These are phyloP conservation scores for Phaeoacremonium minimum DNA, from an alignment of 2,329 filamentous ascomycete genomes.

Conservation along the genomic window DNA sequence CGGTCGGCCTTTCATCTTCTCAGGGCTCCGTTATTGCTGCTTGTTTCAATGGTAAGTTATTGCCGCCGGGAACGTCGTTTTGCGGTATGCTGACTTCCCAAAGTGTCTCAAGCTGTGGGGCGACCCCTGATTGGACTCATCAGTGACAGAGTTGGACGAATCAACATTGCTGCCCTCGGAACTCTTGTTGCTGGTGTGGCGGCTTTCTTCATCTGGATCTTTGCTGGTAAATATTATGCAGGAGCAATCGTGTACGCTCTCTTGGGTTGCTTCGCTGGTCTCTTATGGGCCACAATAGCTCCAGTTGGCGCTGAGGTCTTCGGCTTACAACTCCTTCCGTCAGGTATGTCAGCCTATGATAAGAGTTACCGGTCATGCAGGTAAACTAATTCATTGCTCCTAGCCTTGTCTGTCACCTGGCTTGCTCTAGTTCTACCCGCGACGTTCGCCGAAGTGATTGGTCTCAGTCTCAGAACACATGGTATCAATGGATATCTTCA, in stretches of 20 bases:
- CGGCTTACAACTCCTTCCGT: slow-evolving; percentile 63
- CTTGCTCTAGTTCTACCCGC: slow-evolving; percentile 65
- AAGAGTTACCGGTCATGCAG: too few species aligned
- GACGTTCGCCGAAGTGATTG: slow-evolving; percentile 65
- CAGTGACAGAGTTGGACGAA: slow-evolving; percentile 64
- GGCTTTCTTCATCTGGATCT: slow-evolving; percentile 68
- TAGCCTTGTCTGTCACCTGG: slow-evolving; percentile 65
- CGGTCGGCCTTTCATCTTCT: slow-evolving; percentile 60
- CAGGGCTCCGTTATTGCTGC: slow-evolving; percentile 71
- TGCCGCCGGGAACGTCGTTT: too few species aligned
- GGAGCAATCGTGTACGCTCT: slow-evolving; percentile 69
- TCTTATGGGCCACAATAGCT: slow-evolving; percentile 65
- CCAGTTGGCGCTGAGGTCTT: slow-evolving; percentile 73
- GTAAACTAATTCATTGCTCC: neutral
- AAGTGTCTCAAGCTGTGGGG: slow-evolving; percentile 60
- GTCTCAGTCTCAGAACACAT: slow-evolving; percentile 45
- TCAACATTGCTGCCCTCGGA: slow-evolving; percentile 66
- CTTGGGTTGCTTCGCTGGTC: slow-evolving; percentile 64
- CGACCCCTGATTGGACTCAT: slow-evolving; percentile 69
- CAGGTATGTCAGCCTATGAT: slow-evolving; percentile 37
- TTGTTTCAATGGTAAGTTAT: slow-evolving; percentile 62
- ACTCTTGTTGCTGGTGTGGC: slow-evolving; percentile 63
- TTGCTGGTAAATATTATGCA: slow-evolving; percentile 58
- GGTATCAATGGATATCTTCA: slow-evolving; percentile 42
- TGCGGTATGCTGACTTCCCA: slow-evolving; percentile 2